These are phyloP conservation scores for Artemisia tridentata DNA, from an alignment of 129 eudicot species.

Conservation along the genomic window DNA sequence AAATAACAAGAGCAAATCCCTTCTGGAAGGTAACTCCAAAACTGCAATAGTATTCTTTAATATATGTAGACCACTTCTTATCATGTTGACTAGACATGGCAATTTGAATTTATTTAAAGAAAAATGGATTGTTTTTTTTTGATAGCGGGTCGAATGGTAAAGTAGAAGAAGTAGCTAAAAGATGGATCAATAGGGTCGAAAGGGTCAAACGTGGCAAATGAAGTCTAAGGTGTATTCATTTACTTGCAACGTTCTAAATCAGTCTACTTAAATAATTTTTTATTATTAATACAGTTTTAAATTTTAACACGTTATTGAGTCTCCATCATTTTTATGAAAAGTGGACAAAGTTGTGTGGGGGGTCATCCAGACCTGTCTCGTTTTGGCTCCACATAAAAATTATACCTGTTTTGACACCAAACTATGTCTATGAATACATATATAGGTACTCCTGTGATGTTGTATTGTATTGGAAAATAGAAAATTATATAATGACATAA, in stretches of 20 bases:
- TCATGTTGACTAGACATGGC: no score
- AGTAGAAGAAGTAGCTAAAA: background rate
- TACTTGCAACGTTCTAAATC: background rate
- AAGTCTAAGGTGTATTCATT: background rate
- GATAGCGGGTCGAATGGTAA: no score
- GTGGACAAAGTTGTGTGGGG: no score
- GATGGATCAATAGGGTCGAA: background rate
- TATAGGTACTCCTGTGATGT: conserved; percentile 25
- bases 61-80: conserved; percentile 27
- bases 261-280: background rate
- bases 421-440: background rate
- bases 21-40: conserved; percentile 22
- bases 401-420: background rate
- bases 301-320: no score
- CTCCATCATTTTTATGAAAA: no score
- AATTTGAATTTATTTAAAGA: no score
- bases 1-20: conserved; percentile 28
- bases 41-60: conserved; percentile 17
- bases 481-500: background rate
- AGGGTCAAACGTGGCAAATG: background rate
- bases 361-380: no score
- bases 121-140: no score
- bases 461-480: conserved; percentile 13
- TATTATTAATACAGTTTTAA: background rate
- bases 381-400: background rate